Evolutionary conservation across 2,329 filamentous ascomycete genomes (phyloP), one percentile per base, ranked within the genome.

Genomic region (Juglanconis oblonga): DNA sequence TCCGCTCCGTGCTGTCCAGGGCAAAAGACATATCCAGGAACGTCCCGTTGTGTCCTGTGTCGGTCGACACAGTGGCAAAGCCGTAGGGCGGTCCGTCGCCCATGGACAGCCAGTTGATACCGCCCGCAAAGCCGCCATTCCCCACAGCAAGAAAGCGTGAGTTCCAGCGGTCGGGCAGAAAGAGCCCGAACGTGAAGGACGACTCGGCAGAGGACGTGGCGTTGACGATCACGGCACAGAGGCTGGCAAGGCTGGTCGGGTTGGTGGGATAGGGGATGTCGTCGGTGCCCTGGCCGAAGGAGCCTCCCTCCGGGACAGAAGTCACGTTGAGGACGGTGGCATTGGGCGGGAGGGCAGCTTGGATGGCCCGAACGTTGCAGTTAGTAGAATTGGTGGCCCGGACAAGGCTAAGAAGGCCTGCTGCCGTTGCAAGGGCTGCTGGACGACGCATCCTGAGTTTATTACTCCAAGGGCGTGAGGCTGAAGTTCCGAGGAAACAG

Each of bases 1-100:
- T 55, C 11, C 49, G 5, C 49, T 58, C 56, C 1, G 42, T 29
- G 14, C 48, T 61, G 3, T 36, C n/a, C 10, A 35, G 36, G 5
- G 70, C 75, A 76, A 76, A 78, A 7, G 65, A 61, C 0, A 69
- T 67, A 55, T 75, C 73, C 1, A 8, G 5, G 1, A 63, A 29
- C 3, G 45, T 51, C 2, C 72, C 72, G 17, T 60, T 64, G 66
- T 78, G 76, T 2, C 76, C 76, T 0, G 73, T 76, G 61, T 78
- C 75, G 0, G 76, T 77, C 4, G 72, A 74, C 61, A 77, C 68
- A 8, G 72, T 68, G 2, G 75, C 74, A 58, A 77, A 77, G 2
- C 76, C 75, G 35, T 76, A 62, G 57, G 67, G 67, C 52, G 67
- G 62, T 31, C 63, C 65, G 8, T 65, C 59, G 24, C 52, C 63